These are phyloP conservation scores for Pulveroboletus sp. DNA, from an alignment of 768 basidiomycete genomes.

Conservation along the genomic window DNA sequence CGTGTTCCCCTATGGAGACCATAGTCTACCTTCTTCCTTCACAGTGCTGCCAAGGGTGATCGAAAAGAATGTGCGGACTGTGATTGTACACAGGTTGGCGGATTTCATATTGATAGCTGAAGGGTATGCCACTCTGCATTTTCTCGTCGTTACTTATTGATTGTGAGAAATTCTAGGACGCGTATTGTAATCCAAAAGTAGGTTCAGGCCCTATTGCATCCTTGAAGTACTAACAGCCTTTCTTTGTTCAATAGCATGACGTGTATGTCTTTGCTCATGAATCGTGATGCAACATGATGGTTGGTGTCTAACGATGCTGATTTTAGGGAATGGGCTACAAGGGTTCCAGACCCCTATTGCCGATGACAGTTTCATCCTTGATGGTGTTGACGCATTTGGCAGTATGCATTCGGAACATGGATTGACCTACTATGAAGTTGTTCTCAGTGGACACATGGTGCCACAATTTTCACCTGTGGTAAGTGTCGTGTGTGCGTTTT, in stretches of 20 bases:
- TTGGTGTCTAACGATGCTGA: not conserved
- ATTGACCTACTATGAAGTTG: constrained; percentile 65
- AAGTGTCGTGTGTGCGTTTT: constrained; percentile 18
- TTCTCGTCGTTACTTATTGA: not conserved
- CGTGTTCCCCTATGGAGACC: constrained; percentile 64
- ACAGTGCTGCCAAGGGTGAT: constrained; percentile 72
- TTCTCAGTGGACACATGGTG: constrained; percentile 72
- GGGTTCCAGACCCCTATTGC: constrained; percentile 71
- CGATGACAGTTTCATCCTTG: constrained; percentile 66
- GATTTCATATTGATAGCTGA: constrained; percentile 75
- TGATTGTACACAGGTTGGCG: constrained; percentile 70
- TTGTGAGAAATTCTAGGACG: constrained; percentile 33
- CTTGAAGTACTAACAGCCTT: not conserved
- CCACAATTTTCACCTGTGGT: constrained; percentile 66
- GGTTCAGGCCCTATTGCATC: constrained; percentile 12
- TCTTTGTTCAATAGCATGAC: constrained; percentile 33
- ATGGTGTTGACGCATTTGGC: constrained; percentile 66
- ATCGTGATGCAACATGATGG: constrained; percentile 34
- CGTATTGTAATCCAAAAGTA: constrained; percentile 67
- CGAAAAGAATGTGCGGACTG: constrained; percentile 65
- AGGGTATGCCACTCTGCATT: constrained; percentile 43
- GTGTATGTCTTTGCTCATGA: constrained; percentile 27
- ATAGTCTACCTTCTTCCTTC: constrained; percentile 58
- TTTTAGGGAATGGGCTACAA: constrained; percentile 55
- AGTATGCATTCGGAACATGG: constrained; percentile 65